Evolutionary conservation across 2,329 filamentous ascomycete genomes (phyloP).

Genomic region (Thelonectria blattea): DNA sequence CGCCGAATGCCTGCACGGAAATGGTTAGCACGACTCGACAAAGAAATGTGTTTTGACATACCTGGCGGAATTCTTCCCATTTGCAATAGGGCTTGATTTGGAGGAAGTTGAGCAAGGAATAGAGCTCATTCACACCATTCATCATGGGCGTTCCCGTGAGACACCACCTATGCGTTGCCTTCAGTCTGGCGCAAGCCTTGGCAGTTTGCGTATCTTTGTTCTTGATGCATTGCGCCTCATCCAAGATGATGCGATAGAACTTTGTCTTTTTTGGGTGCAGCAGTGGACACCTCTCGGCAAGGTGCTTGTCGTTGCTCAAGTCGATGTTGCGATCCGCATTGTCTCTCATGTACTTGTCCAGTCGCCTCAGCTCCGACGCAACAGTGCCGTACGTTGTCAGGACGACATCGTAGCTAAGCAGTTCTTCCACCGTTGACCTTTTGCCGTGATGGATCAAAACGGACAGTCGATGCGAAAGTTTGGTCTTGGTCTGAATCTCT

Average conservation of each 20-base stretch:
- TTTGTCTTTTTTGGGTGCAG: conserved; percentile 64
- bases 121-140: conserved; percentile 81
- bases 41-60: conserved; percentile 42
- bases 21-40: neutral
- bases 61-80: conserved; percentile 64
- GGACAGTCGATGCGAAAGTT: conserved; percentile 61
- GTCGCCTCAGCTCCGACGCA: conserved; percentile 64
- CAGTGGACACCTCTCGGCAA: conserved; percentile 56
- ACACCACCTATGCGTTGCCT: conserved; percentile 77
- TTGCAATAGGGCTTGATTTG: conserved; percentile 76
- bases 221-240: conserved; percentile 85
- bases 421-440: conserved; percentile 64
- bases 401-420: conserved; percentile 76
- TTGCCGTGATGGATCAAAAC: conserved; percentile 75
- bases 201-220: conserved; percentile 77
- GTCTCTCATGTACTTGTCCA: conserved; percentile 59
- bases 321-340: conserved; percentile 48
- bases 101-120: conserved; percentile 78
- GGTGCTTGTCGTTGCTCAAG: conserved; percentile 44
- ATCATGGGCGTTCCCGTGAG: conserved; percentile 87
- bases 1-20: conserved; percentile 48
- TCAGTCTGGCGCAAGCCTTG: conserved; percentile 69
- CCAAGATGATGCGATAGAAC: conserved; percentile 82
- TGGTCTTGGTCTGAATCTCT: conserved; percentile 76
- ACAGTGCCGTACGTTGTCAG: conserved; percentile 89